These are phyloP conservation scores for Podochytrium sp. DNA, from an alignment of 192 early-diverging fungal genomes.

Conservation along the genomic window DNA sequence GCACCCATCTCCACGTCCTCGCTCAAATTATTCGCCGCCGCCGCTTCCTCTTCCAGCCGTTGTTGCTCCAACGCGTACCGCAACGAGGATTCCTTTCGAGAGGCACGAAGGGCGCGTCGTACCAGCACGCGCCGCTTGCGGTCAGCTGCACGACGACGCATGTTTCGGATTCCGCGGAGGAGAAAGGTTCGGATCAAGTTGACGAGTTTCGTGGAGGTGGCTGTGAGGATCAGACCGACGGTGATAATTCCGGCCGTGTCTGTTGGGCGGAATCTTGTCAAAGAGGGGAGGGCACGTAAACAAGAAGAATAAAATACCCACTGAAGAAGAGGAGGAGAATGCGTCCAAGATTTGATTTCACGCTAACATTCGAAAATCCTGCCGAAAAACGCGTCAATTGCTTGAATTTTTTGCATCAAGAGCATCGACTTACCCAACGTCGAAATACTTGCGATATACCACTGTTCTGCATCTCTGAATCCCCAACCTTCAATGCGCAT, in stretches of 20 bases:
- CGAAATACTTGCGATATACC: conserved; percentile 25
- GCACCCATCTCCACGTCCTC: not conserved
- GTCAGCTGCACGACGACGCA: not conserved
- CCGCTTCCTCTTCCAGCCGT: not conserved
- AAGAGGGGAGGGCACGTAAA: not conserved
- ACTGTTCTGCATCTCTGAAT: conserved; percentile 22
- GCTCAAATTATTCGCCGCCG: not conserved
- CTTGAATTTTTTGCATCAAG: not conserved
- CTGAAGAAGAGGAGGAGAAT: conserved; percentile 16
- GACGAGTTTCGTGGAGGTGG: conserved; percentile 2
- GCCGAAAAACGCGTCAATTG: not conserved
- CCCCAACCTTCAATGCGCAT: conserved; percentile 26
- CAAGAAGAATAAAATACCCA: not conserved
- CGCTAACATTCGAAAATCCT: conserved; percentile 10
- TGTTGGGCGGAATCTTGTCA: not conserved
- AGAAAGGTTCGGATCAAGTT: conserved; percentile 4
- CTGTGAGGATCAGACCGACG: conserved; percentile 17
- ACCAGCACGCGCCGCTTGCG: not conserved
- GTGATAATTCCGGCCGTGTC: conserved; percentile 20
- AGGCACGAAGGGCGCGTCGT: not conserved
- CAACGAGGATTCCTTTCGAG: not conserved
- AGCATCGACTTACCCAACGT: conserved; percentile 3
- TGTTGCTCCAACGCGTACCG: not conserved
- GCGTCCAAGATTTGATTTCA: not conserved
- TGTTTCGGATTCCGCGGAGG: conserved; percentile 24